These are phyloP conservation scores for Capsicum pubescens DNA, from an alignment of 257 asterid species.

Conservation along the genomic window DNA sequence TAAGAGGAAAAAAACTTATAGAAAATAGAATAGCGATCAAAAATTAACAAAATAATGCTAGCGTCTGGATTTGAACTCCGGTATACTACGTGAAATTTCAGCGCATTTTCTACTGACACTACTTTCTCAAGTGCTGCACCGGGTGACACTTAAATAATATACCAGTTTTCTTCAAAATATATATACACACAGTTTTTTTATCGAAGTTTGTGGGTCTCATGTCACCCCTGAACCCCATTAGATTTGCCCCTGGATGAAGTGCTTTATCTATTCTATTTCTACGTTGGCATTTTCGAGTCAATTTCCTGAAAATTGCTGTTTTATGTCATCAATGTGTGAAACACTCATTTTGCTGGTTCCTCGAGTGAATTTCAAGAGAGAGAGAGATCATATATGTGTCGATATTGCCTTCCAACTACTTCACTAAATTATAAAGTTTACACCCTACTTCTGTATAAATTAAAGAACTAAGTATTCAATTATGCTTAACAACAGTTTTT, in stretches of 20 bases:
- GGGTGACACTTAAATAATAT: no score
- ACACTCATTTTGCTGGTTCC: not conserved
- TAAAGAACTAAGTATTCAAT: not conserved
- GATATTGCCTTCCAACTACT: conserved; percentile 5
- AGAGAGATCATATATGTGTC: not conserved
- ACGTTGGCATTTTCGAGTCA: not conserved
- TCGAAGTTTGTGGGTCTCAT: no score
- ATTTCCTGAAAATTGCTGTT: not conserved
- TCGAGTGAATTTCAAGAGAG: not conserved
- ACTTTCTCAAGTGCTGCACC: no score
- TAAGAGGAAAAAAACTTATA: no score
- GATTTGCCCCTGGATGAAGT: not conserved
- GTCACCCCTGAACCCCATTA: no score
- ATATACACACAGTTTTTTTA: no score
- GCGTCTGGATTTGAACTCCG: no score
- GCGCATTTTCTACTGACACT: no score
- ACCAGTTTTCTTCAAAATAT: no score
- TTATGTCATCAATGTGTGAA: not conserved
- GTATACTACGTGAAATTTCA: no score
- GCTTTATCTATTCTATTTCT: conserved; percentile 15
- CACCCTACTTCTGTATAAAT: not conserved
- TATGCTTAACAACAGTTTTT: not conserved
- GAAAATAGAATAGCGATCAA: no score
- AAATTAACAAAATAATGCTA: no score
- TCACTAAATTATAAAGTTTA: conserved; percentile 9